Conservation (phyloP, 768 basidiomycete species). For the Holtermanniella nyarrowii region DNA sequence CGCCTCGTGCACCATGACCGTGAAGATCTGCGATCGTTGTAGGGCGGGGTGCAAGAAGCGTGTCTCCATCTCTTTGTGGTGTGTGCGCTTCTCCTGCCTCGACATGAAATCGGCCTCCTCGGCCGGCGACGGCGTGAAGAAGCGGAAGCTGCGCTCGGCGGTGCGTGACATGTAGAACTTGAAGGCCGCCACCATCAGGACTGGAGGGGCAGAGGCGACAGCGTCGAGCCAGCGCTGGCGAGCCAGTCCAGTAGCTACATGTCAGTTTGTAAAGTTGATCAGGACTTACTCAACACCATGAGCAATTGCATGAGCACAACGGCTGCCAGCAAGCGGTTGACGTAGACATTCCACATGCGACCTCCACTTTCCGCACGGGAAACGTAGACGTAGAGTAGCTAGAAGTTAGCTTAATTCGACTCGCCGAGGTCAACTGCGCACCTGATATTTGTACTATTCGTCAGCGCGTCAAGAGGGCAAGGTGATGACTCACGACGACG, state of each 20-base stretch:
- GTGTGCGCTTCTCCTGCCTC: slow-evolving; percentile 63
- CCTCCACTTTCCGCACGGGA: slow-evolving; percentile 89
- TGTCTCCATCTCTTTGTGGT: slow-evolving; percentile 71
- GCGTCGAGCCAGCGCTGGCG: slow-evolving; percentile 54
- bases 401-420: background rate
- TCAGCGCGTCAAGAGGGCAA: slow-evolving; percentile 51
- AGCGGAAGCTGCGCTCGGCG: slow-evolving; percentile 61
- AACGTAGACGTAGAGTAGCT: slow-evolving; percentile 86
- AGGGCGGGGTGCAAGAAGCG: slow-evolving; percentile 94
- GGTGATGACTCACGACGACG: slow-evolving; percentile 23
- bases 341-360: slow-evolving; percentile 83
- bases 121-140: slow-evolving; percentile 49
- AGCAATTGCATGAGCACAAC: slow-evolving; percentile 70
- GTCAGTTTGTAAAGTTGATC: background rate
- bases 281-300: slow-evolving; percentile 58
- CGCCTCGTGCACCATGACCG: slow-evolving; percentile 42
- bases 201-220: slow-evolving; percentile 74
- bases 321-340: slow-evolving; percentile 73
- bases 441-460: slow-evolving; percentile 63
- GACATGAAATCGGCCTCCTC: slow-evolving; percentile 56
- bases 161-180: slow-evolving; percentile 69
- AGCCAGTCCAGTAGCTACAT: slow-evolving; percentile 53
- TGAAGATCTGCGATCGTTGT: slow-evolving; percentile 61
- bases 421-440: background rate
- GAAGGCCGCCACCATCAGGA: slow-evolving; percentile 66